These are phyloP conservation scores for Fusarium gaditjirri DNA, from an alignment of 2,329 filamentous ascomycete species.

Conservation along the genomic window DNA sequence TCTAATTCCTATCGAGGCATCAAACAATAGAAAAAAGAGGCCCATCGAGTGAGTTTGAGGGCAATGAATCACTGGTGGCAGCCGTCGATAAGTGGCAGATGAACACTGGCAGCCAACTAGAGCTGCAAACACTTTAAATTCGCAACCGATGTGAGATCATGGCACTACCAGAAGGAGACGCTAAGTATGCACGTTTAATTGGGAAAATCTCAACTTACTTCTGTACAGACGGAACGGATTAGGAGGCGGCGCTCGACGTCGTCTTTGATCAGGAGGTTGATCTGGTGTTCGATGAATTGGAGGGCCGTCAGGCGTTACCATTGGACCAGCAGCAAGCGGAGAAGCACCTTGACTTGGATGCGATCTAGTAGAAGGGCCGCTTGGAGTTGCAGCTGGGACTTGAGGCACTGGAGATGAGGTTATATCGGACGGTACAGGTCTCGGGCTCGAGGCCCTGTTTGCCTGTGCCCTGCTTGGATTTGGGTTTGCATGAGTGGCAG, in stretches of 20 bases:
- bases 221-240: slow-evolving; percentile 53
- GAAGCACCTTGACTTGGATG: slow-evolving; percentile 28
- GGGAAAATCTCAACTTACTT: slow-evolving; percentile 44
- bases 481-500: slow-evolving; percentile 19
- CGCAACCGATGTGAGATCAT: neutral
- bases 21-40: neutral
- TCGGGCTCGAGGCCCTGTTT: slow-evolving; percentile 25
- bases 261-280: slow-evolving; percentile 39
- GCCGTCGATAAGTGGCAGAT: neutral
- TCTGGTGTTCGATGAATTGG: slow-evolving; percentile 44
- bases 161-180: neutral
- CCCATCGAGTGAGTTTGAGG: neutral
- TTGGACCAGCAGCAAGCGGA: slow-evolving; percentile 21
- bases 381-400: slow-evolving; percentile 22
- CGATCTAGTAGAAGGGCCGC: slow-evolving; percentile 21
- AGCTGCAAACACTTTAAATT: slow-evolving; percentile 9
- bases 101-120: neutral
- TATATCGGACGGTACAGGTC: slow-evolving; percentile 15
- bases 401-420: slow-evolving; percentile 28
- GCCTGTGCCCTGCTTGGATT: slow-evolving; percentile 7
- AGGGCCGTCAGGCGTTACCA: slow-evolving; percentile 41
- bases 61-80: slow-evolving; percentile 20
- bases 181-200: neutral
- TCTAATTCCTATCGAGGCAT: neutral
- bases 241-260: slow-evolving; percentile 44